These are phyloP conservation scores for Porcisia hertigi DNA, from an alignment of 208 protist genomes.

Conservation along the genomic window DNA sequence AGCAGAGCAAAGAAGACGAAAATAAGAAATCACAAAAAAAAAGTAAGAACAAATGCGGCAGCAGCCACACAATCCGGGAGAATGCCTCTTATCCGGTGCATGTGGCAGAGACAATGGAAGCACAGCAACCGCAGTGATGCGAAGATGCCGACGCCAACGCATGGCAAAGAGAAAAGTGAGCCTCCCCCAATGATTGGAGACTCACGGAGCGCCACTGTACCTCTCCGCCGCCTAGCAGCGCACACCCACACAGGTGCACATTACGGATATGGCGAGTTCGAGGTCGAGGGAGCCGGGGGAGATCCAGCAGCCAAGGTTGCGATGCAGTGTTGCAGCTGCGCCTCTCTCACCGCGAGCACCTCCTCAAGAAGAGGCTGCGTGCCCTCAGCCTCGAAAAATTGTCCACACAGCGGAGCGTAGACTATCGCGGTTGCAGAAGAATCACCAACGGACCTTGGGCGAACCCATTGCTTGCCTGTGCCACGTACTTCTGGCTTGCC, in stretches of 20 bases:
- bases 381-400: background rate
- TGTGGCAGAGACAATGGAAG: background rate
- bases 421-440: background rate
- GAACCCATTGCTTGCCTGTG: background rate
- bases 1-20: background rate
- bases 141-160: background rate
- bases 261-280: background rate
- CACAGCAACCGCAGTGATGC: background rate
- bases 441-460: background rate
- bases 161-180: background rate
- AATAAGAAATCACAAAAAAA: background rate
- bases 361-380: constrained; percentile 2
- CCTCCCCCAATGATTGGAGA: background rate
- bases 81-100: too few species aligned
- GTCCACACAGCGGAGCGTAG: background rate
- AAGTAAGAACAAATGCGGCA: background rate
- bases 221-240: background rate
- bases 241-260: constrained; percentile 5
- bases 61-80: background rate
- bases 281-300: background rate
- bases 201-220: background rate
- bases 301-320: background rate
- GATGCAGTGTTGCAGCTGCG: constrained; percentile 5
- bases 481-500: too few species aligned
- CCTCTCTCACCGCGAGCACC: constrained; percentile 15